A percentile compares a stretch with the other conserved stretches of the same genome.
These are phyloP conservation scores for Helicostylum pulchrum DNA, from an alignment of 192 early-diverging fungal species.

Conservation along the genomic window DNA sequence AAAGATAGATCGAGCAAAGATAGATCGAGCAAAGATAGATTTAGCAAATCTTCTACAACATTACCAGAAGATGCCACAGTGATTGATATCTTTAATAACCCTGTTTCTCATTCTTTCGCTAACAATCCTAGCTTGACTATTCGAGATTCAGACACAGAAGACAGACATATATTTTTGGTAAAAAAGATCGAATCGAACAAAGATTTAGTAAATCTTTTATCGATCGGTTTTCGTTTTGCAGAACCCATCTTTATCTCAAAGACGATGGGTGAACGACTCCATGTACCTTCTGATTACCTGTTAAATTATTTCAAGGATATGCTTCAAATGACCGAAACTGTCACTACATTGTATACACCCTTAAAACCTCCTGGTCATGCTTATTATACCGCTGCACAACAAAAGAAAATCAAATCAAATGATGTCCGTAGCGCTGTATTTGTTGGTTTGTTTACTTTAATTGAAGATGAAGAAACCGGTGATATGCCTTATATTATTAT, in stretches of 20 bases:
- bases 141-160: not conserved
- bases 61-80: conserved; percentile 8
- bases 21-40: not conserved
- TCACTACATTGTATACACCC: not conserved
- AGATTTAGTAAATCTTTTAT: conserved; percentile 16
- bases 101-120: too few species aligned
- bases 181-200: conserved; percentile 20
- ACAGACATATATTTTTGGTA: conserved; percentile 35
- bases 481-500: conserved; percentile 16
- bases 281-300: conserved; percentile 29
- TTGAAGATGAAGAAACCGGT: conserved; percentile 7
- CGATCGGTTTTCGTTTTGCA: conserved; percentile 37
- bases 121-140: not conserved
- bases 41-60: not conserved
- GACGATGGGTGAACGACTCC: conserved; percentile 32
- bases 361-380: too few species aligned
- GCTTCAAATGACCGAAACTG: conserved; percentile 15
- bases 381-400: not conserved
- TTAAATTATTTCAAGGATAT: conserved; percentile 32
- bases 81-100: conserved; percentile 12
- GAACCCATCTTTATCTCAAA: conserved; percentile 32
- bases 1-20: not conserved
- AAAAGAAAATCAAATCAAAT: not conserved
- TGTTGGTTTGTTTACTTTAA: conserved; percentile 23
- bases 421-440: conserved; percentile 8